Conservation (phyloP, 331 rosid species). For the Malus hybrid region DNA sequence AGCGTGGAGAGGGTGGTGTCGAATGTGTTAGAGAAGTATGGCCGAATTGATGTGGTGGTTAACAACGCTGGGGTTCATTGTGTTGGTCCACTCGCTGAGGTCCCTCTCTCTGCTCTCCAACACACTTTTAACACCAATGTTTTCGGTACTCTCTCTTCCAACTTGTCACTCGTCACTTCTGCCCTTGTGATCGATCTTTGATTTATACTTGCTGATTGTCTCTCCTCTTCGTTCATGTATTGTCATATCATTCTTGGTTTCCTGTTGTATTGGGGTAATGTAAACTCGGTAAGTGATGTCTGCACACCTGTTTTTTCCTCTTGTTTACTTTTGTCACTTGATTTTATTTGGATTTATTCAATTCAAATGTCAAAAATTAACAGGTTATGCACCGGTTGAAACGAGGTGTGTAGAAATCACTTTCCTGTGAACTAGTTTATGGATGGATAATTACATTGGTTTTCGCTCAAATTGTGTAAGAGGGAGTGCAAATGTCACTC, state of each 20-base stretch:
- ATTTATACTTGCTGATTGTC: not conserved
- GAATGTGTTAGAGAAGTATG: conserved; percentile 36
- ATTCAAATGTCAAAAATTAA: too few relatives aligned
- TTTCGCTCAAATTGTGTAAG: not conserved
- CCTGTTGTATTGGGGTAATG: too few relatives aligned
- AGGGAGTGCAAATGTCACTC: not conserved
- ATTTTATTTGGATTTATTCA: too few relatives aligned
- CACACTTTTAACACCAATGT: conserved; percentile 63
- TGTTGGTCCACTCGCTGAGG: conserved; percentile 69
- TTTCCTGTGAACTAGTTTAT: too few relatives aligned
- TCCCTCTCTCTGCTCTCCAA: conserved; percentile 50
- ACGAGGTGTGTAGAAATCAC: too few relatives aligned
- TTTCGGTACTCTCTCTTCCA: conserved; percentile 30
- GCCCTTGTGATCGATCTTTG: too few relatives aligned
- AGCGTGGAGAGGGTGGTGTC: conserved; percentile 43
- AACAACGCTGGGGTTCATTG: conserved; percentile 82
- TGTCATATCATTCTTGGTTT: not conserved
- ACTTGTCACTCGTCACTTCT: not conserved
- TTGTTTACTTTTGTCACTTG: not conserved
- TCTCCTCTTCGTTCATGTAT: not conserved
- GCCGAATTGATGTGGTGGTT: conserved; percentile 61
- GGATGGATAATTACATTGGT: not conserved
- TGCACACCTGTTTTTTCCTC: too few relatives aligned
- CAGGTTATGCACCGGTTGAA: too few relatives aligned
- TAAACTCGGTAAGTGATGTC: too few relatives aligned